Base-by-base conservation (phyloP, 192 early-diverging fungal species). In the Linnemannia elongata region DNA sequence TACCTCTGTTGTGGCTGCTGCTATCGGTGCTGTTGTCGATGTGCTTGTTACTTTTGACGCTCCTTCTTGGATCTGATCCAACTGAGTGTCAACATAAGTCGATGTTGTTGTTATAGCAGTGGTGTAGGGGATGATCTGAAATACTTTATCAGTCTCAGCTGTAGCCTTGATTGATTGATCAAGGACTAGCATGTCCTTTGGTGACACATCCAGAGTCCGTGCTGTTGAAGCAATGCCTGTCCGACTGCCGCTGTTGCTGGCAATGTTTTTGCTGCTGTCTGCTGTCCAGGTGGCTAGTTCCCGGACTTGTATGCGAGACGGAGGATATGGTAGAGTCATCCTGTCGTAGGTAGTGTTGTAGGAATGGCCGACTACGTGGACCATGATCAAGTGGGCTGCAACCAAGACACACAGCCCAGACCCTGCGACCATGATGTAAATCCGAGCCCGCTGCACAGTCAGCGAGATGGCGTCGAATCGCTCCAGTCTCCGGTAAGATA, bases 381-480 rank as follows among this genome's bases (percentile, higher is more conserved):
- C 63, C 63, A 78, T 45, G 20, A 79, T 72, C 7, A 79, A 38
- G 27, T 79, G 77, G 1, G 68, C 77, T 22, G 69, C 77, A 24
- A 79, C 77, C 0, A 79, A 42, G 47, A 79, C 33, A 47, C 77
- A 79, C 10, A 79, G 77, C 8, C 77, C 77, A 27, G 52, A 35
- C 5, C 77, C 77, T 2, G 77, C 77, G n/a, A 79, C 33, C 77
- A 79, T 79, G 69, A 79, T 55, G 27, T 79, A 79, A 20, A 69
- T 79, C 38, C 77, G 15, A 17, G 77, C 77, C 4, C 77, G 68
- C 38, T 72, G 77, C 12, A 79, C 77, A 10, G 77, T 79, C 39
- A 79, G 35, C 17, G 77, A 79, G 49, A 79, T 38, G 68, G 71
- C 27, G 8, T 33, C 4, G 22, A 79, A 72, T 17, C 69, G 77